Evolutionary conservation across 148 eudicot genomes (phyloP).

Genomic region (Chenopodium berlandieri): DNA sequence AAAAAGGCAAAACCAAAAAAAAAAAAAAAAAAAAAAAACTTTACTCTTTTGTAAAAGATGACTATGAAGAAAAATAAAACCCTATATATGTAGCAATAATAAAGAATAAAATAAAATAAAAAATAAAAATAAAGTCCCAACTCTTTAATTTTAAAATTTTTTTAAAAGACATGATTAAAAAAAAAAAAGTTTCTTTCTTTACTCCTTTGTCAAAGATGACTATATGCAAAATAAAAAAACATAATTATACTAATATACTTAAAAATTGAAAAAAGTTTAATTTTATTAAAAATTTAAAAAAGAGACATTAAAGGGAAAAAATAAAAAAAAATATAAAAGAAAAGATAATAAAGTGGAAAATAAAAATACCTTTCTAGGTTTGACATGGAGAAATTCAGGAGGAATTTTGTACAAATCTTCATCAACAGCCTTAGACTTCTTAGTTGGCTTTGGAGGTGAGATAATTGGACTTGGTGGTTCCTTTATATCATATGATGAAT

Average conservation of each 20-base stretch:
- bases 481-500: slow-evolving; percentile 39
- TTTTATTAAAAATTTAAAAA: too few relatives aligned
- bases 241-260: too few relatives aligned
- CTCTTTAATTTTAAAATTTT: too few relatives aligned
- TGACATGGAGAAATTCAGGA: slow-evolving; percentile 46
- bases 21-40: neutral
- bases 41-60: slow-evolving; percentile 15
- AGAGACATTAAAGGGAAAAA: neutral
- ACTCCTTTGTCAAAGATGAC: too few relatives aligned
- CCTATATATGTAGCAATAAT: neutral
- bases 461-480: slow-evolving; percentile 30
- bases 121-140: too few relatives aligned
- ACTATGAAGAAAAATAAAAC: neutral
- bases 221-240: too few relatives aligned
- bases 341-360: neutral
- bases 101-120: too few relatives aligned
- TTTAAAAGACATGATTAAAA: neutral
- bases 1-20: neutral
- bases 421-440: slow-evolving; percentile 47
- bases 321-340: too few relatives aligned
- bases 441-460: slow-evolving; percentile 25
- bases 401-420: slow-evolving; percentile 68
- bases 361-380: slow-evolving; percentile 44
- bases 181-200: neutral
- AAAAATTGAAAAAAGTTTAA: too few relatives aligned